A percentile compares a stretch with the other conserved stretches of the same genome.
These are phyloP conservation scores for Leccinellum albellum DNA, from an alignment of 768 basidiomycete genomes.

Conservation along the genomic window DNA sequence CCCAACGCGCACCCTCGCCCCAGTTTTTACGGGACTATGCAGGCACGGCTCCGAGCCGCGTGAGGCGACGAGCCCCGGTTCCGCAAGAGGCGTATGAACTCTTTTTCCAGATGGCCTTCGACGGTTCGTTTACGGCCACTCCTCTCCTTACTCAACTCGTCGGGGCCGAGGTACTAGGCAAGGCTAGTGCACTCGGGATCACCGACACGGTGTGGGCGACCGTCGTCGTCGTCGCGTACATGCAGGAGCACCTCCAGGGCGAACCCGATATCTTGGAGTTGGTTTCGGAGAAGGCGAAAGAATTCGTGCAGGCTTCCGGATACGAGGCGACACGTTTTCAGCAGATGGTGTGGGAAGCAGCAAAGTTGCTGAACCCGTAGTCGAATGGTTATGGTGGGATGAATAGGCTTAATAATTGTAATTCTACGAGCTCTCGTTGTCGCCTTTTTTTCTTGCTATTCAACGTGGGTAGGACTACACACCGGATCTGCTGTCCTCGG, in stretches of 20 bases:
- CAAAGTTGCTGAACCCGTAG: conserved; percentile 1
- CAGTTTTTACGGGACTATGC: conserved; percentile 7
- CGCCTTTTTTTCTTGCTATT: no score
- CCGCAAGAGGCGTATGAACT: conserved; percentile 33
- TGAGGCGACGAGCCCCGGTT: conserved; percentile 10
- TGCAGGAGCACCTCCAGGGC: conserved; percentile 34
- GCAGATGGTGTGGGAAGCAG: conserved; percentile 17
- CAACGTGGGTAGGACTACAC: neutral
- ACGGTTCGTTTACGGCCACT: conserved; percentile 46
- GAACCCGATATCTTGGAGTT: conserved; percentile 42
- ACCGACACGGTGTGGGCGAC: conserved; percentile 47
- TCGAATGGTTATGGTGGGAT: neutral
- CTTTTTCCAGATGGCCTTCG: conserved; percentile 37
- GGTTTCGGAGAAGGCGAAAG: conserved; percentile 39
- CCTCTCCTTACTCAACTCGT: conserved; percentile 34
- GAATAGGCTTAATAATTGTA: neutral
- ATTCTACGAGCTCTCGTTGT: no score
- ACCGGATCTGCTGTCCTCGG: no score
- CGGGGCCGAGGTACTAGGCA: conserved; percentile 31
- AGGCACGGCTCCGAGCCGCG: neutral
- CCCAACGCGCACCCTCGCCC: conserved; percentile 35
- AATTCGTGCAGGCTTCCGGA: conserved; percentile 31
- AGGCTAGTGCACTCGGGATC: conserved; percentile 29
- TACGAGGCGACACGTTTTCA: conserved; percentile 10
- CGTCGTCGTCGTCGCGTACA: conserved; percentile 44